Evolutionary conservation across 768 basidiomycete species (phyloP).

Genomic region (Coprinellus micaceus): DNA sequence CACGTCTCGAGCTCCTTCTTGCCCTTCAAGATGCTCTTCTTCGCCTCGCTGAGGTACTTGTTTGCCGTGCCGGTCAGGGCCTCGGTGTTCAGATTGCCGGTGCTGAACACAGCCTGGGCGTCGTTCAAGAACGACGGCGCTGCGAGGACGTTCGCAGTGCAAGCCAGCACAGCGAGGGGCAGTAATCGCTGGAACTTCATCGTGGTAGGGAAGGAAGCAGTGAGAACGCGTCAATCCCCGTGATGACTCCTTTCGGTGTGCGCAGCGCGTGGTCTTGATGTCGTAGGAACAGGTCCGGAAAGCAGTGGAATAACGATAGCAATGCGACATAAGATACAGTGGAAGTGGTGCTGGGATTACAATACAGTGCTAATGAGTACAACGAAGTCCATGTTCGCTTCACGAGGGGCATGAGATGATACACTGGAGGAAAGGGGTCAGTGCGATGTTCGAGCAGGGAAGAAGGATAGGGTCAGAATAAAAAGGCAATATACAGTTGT

Average conservation of each 20-base stretch:
- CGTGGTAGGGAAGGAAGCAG: conserved; percentile 14
- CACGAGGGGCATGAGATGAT: neutral
- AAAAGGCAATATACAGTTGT: conserved; percentile 53
- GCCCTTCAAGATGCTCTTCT: conserved; percentile 40
- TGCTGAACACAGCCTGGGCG: conserved; percentile 14
- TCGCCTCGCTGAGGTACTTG: conserved; percentile 39
- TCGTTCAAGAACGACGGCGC: conserved; percentile 10
- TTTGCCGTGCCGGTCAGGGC: conserved; percentile 24
- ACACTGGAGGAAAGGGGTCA: neutral
- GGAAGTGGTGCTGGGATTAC: neutral
- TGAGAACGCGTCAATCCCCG: neutral
- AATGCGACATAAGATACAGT: no score
- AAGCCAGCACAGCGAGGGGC: conserved; percentile 29
- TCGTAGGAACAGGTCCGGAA: neutral
- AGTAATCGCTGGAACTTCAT: conserved; percentile 40
- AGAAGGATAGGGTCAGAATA: conserved; percentile 29
- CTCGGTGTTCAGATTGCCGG: conserved; percentile 2
- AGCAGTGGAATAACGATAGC: neutral
- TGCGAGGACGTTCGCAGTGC: conserved; percentile 10
- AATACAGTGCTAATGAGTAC: neutral
- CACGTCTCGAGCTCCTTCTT: conserved; percentile 57
- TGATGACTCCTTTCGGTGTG: neutral
- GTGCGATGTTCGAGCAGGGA: neutral
- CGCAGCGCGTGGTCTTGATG: no score
- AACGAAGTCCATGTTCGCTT: neutral